These are phyloP conservation scores for Lippia alba DNA, from an alignment of 305 asterid species.

Conservation along the genomic window DNA sequence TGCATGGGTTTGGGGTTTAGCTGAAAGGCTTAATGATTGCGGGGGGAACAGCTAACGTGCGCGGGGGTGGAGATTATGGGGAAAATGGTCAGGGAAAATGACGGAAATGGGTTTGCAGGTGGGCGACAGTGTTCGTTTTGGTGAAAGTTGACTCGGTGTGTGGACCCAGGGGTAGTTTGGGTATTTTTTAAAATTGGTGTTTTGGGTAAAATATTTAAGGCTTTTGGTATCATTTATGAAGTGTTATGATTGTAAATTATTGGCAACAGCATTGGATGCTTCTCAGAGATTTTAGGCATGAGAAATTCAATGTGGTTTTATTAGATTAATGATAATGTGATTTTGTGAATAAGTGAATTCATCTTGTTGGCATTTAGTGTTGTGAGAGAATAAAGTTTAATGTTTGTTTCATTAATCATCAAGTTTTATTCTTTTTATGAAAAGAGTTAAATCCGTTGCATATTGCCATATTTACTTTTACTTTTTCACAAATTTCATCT, in stretches of 20 bases:
- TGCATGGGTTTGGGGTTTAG: slow-evolving; percentile 42
- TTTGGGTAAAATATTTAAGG: not conserved
- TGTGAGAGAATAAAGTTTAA: too few relatives aligned
- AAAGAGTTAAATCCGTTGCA: too few relatives aligned
- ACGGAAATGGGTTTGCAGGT: slow-evolving; percentile 50
- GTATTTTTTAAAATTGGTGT: not conserved
- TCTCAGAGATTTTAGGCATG: not conserved
- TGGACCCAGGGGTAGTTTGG: slow-evolving; percentile 51
- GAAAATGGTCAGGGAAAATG: slow-evolving; percentile 43
- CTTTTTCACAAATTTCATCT: too few relatives aligned
- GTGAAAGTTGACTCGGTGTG: slow-evolving; percentile 55
- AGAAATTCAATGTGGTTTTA: too few relatives aligned
- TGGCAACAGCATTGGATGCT: not conserved
- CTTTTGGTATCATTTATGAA: not conserved
- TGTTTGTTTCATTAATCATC: too few relatives aligned
- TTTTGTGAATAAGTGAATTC: too few relatives aligned
- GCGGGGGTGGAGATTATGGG: slow-evolving; percentile 40
- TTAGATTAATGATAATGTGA: not conserved
- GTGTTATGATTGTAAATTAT: not conserved
- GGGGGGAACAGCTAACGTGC: slow-evolving; percentile 67
- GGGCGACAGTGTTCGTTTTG: slow-evolving; percentile 38
- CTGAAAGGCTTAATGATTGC: slow-evolving; percentile 48
- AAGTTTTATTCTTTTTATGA: too few relatives aligned
- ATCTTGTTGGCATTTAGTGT: too few relatives aligned
- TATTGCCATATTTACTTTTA: too few relatives aligned